Evolutionary conservation across 176 grass and related monocot genomes (phyloP), one percentile per base, ranked within the genome.

Genomic region (Metroxylon sagu): DNA sequence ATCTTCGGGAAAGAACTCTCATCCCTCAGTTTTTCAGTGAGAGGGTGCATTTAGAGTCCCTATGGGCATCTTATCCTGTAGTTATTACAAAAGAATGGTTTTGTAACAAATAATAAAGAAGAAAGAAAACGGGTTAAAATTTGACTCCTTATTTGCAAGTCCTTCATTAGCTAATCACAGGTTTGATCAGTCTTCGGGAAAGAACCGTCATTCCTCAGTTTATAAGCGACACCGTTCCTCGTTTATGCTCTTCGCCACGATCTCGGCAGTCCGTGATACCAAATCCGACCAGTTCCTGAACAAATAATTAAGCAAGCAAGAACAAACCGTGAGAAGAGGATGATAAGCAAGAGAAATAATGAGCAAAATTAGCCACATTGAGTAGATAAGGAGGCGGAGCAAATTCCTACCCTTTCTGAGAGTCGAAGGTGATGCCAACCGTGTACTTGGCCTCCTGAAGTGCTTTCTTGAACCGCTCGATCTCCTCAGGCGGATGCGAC

Each of bases 211-310:
- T 10, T 8, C 35, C 35, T 39, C 6, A 10, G 35, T 8, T 39
- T 10, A 8, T 62, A 23, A 25, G 50, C 16, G 63, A 15, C 16
- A 3, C 14, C 1, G 4, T 12, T 6, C 56, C 25, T 71, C 43
- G 3, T 50, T 31, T 18, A 71, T 19, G 43, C 26, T 50, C 39
- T 60, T 59, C 3, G 18, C 5, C 16, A 71, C 48, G 16, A 59
- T 29, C 1, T 60, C 57, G 4, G 10, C 56, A 1, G 56, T 71
- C 16, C 16, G 59, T n/a, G 68, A 60, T 56, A 71, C 39, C 56
- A 71, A 6, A 3, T 71, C 43, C 68, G 68, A 71, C 56, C 56
- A 71, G 25, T 71, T 60, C 68, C 68, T 71, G 43, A 25, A 18
- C 3, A 4, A 15, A 61, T 8, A 61, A 39, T 14, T 52, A 19